These are phyloP conservation scores for Hansenula anomala DNA, from an alignment of 1,139 yeast genomes.

Conservation along the genomic window DNA sequence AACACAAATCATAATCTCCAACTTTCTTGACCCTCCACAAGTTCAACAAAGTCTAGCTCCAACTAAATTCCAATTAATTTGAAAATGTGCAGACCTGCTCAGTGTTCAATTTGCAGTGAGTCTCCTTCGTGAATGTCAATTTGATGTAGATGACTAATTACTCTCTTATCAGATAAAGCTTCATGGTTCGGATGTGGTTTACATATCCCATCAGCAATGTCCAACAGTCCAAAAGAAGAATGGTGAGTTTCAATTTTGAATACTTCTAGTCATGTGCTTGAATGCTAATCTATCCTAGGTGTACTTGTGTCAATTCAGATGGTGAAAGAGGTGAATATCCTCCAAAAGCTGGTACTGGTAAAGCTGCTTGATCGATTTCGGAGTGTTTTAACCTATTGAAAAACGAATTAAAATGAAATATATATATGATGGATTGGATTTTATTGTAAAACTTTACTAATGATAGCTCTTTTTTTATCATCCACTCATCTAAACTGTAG, in stretches of 20 bases:
- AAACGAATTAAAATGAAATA: too few relatives aligned
- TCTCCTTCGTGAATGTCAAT: background rate
- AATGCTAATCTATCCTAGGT: background rate
- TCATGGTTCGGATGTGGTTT: constrained; percentile 35
- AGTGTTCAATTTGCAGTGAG: background rate
- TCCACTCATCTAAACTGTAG: too few relatives aligned
- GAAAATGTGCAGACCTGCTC: background rate
- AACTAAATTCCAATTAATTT: background rate
- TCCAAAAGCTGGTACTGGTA: constrained; percentile 1
- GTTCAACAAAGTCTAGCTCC: background rate
- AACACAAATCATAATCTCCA: too few relatives aligned
- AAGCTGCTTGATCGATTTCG: background rate
- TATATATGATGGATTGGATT: too few relatives aligned
- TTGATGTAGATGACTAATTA: too few relatives aligned
- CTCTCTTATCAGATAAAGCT: background rate
- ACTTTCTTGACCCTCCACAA: too few relatives aligned
- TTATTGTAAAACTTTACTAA: too few relatives aligned
- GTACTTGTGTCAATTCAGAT: constrained; percentile 7
- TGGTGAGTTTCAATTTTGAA: constrained; percentile 15
- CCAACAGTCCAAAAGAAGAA: constrained; percentile 24
- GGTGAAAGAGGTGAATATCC: constrained; percentile 2
- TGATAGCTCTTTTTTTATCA: too few relatives aligned
- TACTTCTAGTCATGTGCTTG: too few relatives aligned
- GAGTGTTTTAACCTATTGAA: too few relatives aligned
- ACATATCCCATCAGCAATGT: constrained; percentile 31